Evolutionary conservation across 352 stramenopile species (phyloP).

Genomic region (Blastocystis sp.): DNA sequence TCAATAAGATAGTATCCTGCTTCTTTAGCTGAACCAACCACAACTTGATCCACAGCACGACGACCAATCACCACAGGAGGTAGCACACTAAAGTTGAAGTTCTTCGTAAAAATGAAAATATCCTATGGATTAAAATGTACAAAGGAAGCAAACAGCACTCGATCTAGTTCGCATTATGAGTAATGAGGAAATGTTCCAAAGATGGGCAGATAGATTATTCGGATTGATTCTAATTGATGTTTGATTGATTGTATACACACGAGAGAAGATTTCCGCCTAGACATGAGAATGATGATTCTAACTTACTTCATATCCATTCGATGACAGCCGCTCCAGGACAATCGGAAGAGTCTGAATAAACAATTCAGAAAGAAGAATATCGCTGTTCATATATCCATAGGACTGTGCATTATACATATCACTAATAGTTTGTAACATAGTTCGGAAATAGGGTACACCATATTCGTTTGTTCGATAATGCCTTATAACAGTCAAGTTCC

Average conservation of each 20-base stretch:
- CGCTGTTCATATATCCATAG: conserved; percentile 15
- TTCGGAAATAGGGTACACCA: not conserved
- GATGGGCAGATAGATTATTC: not conserved
- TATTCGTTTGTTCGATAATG: not conserved
- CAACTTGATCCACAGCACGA: not conserved
- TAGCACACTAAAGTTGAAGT: not conserved
- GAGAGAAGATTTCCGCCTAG: not conserved
- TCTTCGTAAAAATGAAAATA: not conserved
- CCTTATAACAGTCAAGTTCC: not conserved
- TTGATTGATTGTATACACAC: not conserved
- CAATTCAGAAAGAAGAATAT: not conserved
- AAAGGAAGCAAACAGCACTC: not conserved
- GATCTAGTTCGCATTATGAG: not conserved
- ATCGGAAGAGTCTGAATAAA: not conserved
- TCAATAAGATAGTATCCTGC: not conserved
- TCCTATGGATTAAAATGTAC: not conserved
- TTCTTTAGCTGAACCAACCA: not conserved
- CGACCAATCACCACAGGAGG: not conserved
- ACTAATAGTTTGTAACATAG: not conserved
- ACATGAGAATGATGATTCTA: not conserved
- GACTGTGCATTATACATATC: not conserved
- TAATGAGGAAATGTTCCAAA: not conserved
- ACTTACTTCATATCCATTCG: not conserved
- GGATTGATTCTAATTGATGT: not conserved
- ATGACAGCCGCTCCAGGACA: not conserved